These are phyloP conservation scores for Fusarium pilosicola DNA, from an alignment of 2,329 filamentous ascomycete genomes.

Conservation along the genomic window DNA sequence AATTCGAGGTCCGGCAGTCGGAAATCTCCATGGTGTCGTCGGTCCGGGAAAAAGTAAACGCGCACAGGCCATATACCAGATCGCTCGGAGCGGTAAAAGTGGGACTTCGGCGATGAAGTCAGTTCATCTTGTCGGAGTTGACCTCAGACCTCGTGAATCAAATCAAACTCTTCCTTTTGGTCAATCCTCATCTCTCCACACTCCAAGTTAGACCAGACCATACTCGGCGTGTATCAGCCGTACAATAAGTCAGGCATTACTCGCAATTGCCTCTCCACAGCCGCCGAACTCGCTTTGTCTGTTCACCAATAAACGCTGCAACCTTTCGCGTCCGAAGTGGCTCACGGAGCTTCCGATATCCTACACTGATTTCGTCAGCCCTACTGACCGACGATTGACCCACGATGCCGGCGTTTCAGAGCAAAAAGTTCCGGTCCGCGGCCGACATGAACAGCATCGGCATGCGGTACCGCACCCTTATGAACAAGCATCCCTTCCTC, in stretches of 20 bases:
- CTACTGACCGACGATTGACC: neutral
- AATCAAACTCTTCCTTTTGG: slow-evolving; percentile 19
- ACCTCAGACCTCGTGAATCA: slow-evolving; percentile 14
- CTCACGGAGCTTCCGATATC: slow-evolving; percentile 20
- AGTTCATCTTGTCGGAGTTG: slow-evolving; percentile 14
- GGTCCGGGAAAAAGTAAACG: slow-evolving; percentile 37
- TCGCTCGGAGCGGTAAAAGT: slow-evolving; percentile 7
- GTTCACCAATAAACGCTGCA: slow-evolving; percentile 8
- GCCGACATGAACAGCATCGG: slow-evolving; percentile 76
- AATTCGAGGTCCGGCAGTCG: slow-evolving; percentile 8
- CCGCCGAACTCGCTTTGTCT: neutral
- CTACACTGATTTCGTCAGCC: neutral
- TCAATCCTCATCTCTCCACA: slow-evolving; percentile 7
- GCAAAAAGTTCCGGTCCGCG: slow-evolving; percentile 75
- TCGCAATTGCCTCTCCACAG: slow-evolving; percentile 13
- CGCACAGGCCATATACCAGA: slow-evolving; percentile 21
- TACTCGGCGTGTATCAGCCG: neutral
- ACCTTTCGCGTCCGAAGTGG: neutral
- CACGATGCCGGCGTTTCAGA: slow-evolving; percentile 65
- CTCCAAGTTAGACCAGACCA: neutral
- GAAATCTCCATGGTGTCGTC: neutral
- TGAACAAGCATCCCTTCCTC: slow-evolving; percentile 85
- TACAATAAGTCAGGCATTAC: neutral
- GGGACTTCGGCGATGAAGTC: slow-evolving; percentile 22
- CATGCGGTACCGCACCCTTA: slow-evolving; percentile 77